A percentile compares a stretch with the other conserved stretches of the same genome.
Evolutionary conservation across 2,329 filamentous ascomycete species (phyloP).

Genomic region (Neodidymelliopsis sp.): DNA sequence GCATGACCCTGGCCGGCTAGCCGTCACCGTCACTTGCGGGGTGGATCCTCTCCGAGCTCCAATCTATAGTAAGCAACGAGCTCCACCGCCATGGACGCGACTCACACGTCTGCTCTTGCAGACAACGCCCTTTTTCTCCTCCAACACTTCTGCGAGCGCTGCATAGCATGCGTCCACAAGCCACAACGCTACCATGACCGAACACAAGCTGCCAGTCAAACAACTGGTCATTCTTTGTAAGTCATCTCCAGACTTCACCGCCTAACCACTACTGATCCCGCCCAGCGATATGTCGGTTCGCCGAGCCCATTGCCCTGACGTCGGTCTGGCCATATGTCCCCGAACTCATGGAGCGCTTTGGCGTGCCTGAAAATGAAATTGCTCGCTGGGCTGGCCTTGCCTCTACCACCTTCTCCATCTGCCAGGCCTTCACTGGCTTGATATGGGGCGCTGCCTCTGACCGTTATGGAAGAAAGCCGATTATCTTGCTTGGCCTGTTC

Average conservation of each 20-base stretch:
- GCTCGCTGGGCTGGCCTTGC: slow-evolving; percentile 83
- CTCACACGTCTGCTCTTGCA: slow-evolving; percentile 1
- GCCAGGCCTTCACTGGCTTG: slow-evolving; percentile 82
- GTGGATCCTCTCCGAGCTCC: slow-evolving; percentile 12
- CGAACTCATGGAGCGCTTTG: slow-evolving; percentile 57
- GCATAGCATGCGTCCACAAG: slow-evolving; percentile 16
- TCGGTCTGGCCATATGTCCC: slow-evolving; percentile 94
- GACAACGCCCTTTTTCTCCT: background rate
- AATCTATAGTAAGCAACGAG: slow-evolving; percentile 10
- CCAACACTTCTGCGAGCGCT: background rate
- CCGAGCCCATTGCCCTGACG: slow-evolving; percentile 90
- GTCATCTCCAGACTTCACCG: background rate
- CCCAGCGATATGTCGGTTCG: slow-evolving; percentile 88
- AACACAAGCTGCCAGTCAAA: slow-evolving; percentile 49
- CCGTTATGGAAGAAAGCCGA: slow-evolving; percentile 81
- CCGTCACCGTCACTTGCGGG: slow-evolving; percentile 24
- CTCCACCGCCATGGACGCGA: slow-evolving; percentile 15
- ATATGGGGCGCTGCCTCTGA: slow-evolving; percentile 88
- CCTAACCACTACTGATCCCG: slow-evolving; percentile 12
- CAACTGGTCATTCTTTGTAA: slow-evolving; percentile 51
- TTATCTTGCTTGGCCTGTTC: slow-evolving; percentile 75
- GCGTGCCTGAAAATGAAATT: slow-evolving; percentile 50
- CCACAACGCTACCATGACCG: slow-evolving; percentile 40
- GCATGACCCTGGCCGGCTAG: slow-evolving; percentile 22
- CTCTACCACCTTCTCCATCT: slow-evolving; percentile 79